Conservation (phyloP, 768 basidiomycete genomes). For the Tricholoma sp. region DNA sequence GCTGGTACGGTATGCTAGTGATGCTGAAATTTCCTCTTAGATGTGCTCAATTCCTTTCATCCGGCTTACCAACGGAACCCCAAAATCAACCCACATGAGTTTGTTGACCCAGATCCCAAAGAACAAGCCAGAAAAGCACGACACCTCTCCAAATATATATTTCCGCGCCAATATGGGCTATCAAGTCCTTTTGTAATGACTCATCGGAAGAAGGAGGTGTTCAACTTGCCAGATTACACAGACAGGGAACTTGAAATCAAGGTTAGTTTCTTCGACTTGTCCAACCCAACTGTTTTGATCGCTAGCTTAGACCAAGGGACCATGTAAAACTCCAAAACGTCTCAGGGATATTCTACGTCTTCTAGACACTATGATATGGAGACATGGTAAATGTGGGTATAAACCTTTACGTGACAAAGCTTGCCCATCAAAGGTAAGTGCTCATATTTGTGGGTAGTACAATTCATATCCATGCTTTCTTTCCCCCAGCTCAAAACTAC, state of each 20-base stretch:
- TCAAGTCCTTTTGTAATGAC: constrained; percentile 47
- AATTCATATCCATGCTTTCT: not conserved
- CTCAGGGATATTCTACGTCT: constrained; percentile 50
- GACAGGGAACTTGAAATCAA: constrained; percentile 70
- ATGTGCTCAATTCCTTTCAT: constrained; percentile 58
- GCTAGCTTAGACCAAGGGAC: constrained; percentile 30
- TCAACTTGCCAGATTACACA: constrained; percentile 43
- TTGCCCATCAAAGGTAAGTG: constrained; percentile 77
- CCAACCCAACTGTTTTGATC: not conserved
- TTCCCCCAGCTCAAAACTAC: constrained; percentile 34
- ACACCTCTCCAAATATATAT: constrained; percentile 77
- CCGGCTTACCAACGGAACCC: constrained; percentile 35
- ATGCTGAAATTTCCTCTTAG: constrained; percentile 29
- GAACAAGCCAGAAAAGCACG: constrained; percentile 47
- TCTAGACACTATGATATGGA: constrained; percentile 58
- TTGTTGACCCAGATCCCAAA: constrained; percentile 41
- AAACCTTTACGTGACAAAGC: constrained; percentile 52
- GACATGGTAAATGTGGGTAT: constrained; percentile 69
- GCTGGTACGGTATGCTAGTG: not conserved
- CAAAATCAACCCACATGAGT: constrained; percentile 19
- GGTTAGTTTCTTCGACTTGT: constrained; percentile 29
- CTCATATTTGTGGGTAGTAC: not conserved
- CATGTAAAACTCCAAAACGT: constrained; percentile 69
- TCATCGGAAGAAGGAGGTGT: constrained; percentile 19
- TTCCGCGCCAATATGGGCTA: constrained; percentile 75